Conservation (phyloP, 176 grass and related monocot species). For the Carex pumila region DNA sequence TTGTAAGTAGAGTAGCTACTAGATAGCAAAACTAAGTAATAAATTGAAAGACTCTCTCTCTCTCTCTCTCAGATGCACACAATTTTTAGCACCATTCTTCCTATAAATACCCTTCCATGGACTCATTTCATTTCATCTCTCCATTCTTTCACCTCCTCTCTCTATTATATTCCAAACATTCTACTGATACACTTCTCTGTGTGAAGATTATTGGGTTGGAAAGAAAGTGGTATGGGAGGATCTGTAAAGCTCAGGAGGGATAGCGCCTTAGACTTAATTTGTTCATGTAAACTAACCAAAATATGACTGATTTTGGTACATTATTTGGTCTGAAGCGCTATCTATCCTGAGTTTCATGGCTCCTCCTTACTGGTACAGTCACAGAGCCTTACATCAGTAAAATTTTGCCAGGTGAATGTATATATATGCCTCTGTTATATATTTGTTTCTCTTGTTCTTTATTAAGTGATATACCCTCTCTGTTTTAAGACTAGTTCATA, state of each 20-base stretch:
- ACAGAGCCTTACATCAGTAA: neutral
- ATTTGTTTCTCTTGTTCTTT: neutral
- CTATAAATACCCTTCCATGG: constrained; percentile 19
- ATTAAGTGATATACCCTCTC: too few species aligned
- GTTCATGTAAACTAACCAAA: neutral
- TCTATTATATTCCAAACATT: neutral
- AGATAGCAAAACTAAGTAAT: constrained; percentile 4
- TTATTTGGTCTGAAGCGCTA: constrained; percentile 7
- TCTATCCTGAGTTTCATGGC: constrained; percentile 24
- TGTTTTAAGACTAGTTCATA: too few species aligned
- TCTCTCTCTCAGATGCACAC: neutral
- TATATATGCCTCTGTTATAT: neutral
- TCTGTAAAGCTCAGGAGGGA: constrained; percentile 42
- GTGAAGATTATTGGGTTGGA: neutral
- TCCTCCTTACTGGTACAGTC: constrained; percentile 22
- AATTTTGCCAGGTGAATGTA: neutral
- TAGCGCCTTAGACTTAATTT: constrained; percentile 17
- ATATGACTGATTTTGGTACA: neutral
- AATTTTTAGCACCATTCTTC: neutral
- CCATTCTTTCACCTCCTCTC: neutral
- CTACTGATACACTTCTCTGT: neutral
- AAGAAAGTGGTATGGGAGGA: constrained; percentile 15
- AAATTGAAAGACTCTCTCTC: neutral
- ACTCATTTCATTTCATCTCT: neutral
- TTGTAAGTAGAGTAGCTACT: neutral